A percentile compares a stretch with the other conserved stretches of the same genome.
phyloP scores from a whole-genome alignment of 1,139 yeast genomes.

The Wickerhamomyces sp. region DNA sequence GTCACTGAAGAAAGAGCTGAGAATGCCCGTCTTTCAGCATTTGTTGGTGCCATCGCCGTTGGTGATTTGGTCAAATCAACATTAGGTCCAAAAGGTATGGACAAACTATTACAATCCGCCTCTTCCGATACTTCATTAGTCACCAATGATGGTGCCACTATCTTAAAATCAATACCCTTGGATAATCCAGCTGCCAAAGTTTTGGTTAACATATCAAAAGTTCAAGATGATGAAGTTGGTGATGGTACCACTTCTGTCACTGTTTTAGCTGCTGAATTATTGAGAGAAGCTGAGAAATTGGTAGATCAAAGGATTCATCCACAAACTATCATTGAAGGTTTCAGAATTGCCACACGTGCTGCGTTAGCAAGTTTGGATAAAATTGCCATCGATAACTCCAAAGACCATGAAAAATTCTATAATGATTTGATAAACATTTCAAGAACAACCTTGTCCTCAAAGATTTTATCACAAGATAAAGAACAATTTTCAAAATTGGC shows the following conservation, averaged over 20 bases:
- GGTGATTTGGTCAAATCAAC: slow-evolving; percentile 96
- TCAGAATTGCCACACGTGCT: slow-evolving; percentile 77
- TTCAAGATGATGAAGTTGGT: slow-evolving; percentile 98
- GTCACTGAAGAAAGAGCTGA: slow-evolving; percentile 97
- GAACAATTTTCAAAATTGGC: slow-evolving; percentile 85
- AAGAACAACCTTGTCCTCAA: slow-evolving; percentile 88
- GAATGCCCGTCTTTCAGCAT: slow-evolving; percentile 94
- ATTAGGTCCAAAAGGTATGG: slow-evolving; percentile 98
- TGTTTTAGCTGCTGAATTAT: slow-evolving; percentile 83
- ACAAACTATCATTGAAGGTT: slow-evolving; percentile 95
- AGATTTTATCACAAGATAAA: slow-evolving; percentile 91
- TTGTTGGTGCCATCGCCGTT: slow-evolving; percentile 98
- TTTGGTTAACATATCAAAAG: slow-evolving; percentile 89
- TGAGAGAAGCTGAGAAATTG: slow-evolving; percentile 92
- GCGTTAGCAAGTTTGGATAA: slow-evolving; percentile 78
- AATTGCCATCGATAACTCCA: slow-evolving; percentile 72
- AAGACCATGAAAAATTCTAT: slow-evolving; percentile 58
- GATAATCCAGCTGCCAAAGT: slow-evolving; percentile 99
- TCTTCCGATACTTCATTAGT: slow-evolving; percentile 73
- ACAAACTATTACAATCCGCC: slow-evolving; percentile 85
- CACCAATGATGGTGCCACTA: slow-evolving; percentile 98
- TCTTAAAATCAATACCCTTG: slow-evolving; percentile 86
- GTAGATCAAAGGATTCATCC: slow-evolving; percentile 95
- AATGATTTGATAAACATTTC: slow-evolving; percentile 82
- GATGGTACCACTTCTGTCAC: slow-evolving; percentile 99